Base-by-base conservation (phyloP, 768 basidiomycete genomes). In the Pleurotus sapidus region DNA sequence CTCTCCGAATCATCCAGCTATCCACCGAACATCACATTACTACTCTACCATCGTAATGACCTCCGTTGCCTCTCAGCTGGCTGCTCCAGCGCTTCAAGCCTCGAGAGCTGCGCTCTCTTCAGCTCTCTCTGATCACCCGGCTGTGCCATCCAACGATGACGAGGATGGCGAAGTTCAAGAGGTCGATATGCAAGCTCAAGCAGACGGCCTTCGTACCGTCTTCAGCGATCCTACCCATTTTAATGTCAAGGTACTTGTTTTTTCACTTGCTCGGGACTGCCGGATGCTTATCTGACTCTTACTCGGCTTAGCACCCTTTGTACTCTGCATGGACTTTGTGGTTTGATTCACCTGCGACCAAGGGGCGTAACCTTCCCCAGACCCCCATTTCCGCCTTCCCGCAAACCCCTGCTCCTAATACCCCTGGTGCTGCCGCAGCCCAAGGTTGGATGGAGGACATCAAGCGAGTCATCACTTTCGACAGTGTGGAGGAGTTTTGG, bases 401-500 rank as follows among this genome's bases (percentile, higher is more conserved):
- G 7, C 87, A 84, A 69, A 90, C 89, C 0, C 88, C 92, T 57
- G 60, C 83, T 59, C 83, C 84, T 40, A 83, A 85, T 63, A 92
- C 92, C 0, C 89, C 92, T 42, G 77, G 88, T 57, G 83, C 77
- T 11, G 75, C 81, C 49, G 88, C 89, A 45, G 91, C 90, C 25
- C 84, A 85, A 69, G 91, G 91, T 18, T 99, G 97, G 97, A 97
- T 98, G 93, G 96, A 99, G 67, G 94, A 98, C 66, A 95, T 99
- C 67, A 93, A 95, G 67, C 89, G 91, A 57, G 96, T 99, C 55
- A 93, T 98, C 70, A 88, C 83, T 60, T 97, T 99, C 68, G 91
- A 96, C 67, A 92, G 89, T 58, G 97, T 99, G 17, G 97, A 99
- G 75, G 96, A 98, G 72, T 99, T 99, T 75, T 99, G 97, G 97